Conservation (phyloP, 108 stramenopile genomes). For the Nannochloropsis gaditana region DNA sequence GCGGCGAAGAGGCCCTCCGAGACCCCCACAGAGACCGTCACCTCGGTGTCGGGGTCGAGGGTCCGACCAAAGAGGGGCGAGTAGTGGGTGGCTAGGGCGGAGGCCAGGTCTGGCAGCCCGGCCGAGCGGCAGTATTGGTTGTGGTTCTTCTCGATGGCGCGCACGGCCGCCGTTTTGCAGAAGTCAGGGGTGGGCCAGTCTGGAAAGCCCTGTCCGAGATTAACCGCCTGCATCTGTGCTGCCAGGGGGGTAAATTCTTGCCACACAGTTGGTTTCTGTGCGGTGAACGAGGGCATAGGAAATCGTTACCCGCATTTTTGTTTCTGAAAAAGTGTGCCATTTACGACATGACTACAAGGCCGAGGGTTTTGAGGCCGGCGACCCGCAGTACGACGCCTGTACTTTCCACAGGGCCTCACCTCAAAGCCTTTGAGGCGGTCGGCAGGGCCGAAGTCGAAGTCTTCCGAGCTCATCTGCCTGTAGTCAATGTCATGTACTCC, state of each 20-base stretch:
- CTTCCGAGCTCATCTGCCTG: slow-evolving; percentile 10
- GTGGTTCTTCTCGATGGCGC: background rate
- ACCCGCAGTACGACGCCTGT: no score
- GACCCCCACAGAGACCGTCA: slow-evolving; percentile 25
- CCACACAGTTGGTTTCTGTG: slow-evolving; percentile 26
- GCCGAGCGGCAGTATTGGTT: slow-evolving; percentile 27
- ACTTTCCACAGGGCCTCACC: background rate
- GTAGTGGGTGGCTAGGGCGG: background rate
- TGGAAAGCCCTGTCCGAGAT: slow-evolving; percentile 33
- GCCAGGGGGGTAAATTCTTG: slow-evolving; percentile 29
- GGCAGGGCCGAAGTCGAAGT: background rate
- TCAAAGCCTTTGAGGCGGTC: slow-evolving; percentile 9
- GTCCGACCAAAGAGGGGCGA: slow-evolving; percentile 16
- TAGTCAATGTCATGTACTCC: background rate
- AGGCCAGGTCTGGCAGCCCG: background rate
- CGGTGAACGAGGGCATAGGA: background rate
- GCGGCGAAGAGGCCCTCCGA: slow-evolving; percentile 77
- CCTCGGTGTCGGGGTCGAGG: slow-evolving; percentile 19
- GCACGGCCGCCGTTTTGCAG: slow-evolving; percentile 21
- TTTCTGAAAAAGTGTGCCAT: background rate
- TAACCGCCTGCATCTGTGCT: background rate
- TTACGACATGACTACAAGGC: background rate
- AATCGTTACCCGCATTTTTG: background rate
- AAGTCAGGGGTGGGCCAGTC: slow-evolving; percentile 27
- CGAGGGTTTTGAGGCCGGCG: no score